Conservation (phyloP, 768 basidiomycete genomes). For the Xerocomellus amylosporus region DNA sequence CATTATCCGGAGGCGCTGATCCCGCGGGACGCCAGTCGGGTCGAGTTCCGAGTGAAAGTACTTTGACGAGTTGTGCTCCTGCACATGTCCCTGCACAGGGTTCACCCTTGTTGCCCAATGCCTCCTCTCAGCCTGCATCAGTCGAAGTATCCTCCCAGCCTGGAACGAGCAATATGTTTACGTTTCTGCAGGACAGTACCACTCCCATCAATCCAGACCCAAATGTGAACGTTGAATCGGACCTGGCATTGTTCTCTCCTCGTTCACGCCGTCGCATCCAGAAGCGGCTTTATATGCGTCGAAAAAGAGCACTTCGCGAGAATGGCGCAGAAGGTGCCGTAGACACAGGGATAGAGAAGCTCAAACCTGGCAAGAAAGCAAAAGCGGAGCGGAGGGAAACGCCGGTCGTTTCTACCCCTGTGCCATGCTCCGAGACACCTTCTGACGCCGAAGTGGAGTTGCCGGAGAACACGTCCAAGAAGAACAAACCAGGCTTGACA, state of each 20-base stretch:
- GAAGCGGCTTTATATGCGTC: conserved; percentile 72
- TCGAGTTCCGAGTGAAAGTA: neutral
- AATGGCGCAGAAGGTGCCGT: conserved; percentile 10
- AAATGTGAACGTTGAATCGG: conserved; percentile 6
- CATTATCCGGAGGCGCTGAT: conserved; percentile 19
- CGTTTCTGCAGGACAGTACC: neutral
- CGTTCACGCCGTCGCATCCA: conserved; percentile 50
- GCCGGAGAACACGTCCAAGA: conserved; percentile 13
- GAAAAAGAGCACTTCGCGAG: conserved; percentile 55
- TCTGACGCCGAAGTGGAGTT: conserved; percentile 8
- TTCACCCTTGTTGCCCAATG: neutral
- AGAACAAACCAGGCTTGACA: conserved; percentile 38
- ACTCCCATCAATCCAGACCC: neutral
- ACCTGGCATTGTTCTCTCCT: conserved; percentile 40
- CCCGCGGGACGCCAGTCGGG: neutral
- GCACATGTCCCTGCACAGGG: neutral
- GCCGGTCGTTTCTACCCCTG: conserved; percentile 5
- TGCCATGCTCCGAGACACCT: conserved; percentile 4
- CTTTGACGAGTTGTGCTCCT: neutral
- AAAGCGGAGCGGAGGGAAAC: conserved; percentile 4
- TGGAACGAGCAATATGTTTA: neutral
- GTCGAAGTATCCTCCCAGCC: neutral
- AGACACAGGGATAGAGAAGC: conserved; percentile 17
- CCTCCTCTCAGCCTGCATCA: neutral
- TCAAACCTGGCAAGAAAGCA: conserved; percentile 39